Conservation (phyloP, 2,329 filamentous ascomycete genomes). For the Cercospora sojina region DNA sequence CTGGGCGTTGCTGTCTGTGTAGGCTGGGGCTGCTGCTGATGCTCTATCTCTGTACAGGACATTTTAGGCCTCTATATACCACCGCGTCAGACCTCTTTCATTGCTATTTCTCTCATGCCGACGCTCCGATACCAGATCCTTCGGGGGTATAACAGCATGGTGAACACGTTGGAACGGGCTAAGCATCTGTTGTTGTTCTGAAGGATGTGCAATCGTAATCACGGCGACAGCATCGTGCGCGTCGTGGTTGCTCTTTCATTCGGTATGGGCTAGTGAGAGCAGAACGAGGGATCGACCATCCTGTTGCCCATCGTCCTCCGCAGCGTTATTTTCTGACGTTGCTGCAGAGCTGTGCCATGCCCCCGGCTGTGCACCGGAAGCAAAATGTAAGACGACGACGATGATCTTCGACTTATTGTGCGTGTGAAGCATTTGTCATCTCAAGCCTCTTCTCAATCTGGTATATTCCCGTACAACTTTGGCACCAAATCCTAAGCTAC, state of each 20-base stretch:
- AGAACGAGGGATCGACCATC: background rate
- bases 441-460: background rate
- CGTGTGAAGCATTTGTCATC: background rate
- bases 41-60: background rate
- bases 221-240: background rate
- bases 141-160: background rate
- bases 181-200: background rate
- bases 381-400: background rate
- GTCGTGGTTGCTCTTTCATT: background rate
- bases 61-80: background rate
- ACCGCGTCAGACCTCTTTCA: background rate
- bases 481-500: background rate
- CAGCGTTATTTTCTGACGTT: background rate
- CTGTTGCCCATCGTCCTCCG: background rate
- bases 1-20: background rate
- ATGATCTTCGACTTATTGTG: background rate
- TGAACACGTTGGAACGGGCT: background rate
- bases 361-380: background rate
- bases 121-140: background rate
- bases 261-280: background rate
- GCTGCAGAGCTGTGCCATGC: background rate
- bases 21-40: background rate
- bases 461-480: background rate
- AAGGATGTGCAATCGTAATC: background rate
- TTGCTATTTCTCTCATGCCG: background rate